Base-by-base conservation (phyloP, 1,284 basidiomycete genomes). In the Singerocomus inundabilis region DNA sequence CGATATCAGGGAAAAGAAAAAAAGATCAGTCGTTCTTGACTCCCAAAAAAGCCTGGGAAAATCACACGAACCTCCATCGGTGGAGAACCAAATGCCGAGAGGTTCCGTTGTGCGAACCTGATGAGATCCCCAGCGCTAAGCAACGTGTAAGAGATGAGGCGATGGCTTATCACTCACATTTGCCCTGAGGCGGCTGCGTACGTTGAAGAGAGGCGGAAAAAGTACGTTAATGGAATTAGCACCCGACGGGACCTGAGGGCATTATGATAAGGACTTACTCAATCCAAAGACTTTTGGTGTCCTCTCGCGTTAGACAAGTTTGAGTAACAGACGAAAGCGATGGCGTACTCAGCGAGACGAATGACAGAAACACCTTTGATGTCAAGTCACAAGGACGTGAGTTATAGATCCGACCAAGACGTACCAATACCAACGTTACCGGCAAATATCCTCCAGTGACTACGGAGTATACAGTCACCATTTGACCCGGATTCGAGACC, bases 231-330 rank as follows among this genome's bases (percentile, higher is more conserved):
- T 41, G 30, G 9, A 29, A 24, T 55, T 26, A 54, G 18, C 25
- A 33, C 25, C 28, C 1, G 0, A 5, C 7, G 10, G 9, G 24
- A n/a, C 3, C 41, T 15, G 18, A 18, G 29, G 21, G 33, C 12
- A 35, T 18, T 6, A 12, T 24, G 37, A 30, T 32, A n/a, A 18
- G 24, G 5, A 57, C 59, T 54, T 21, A 70, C 71, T 58, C 29
- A 71, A 52, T 26, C 71, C 67, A 46, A 70, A 66, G 4, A 49
- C 70, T 73, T 41, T 39, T 5, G 13, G 18, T 29, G 3, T 29
- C 13, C 30, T 53, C 41, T 46, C 32, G 38, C 13, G 48, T 68
- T 50, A 66, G 46, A 7, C 34, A 34, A 48, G 16, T 18, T 46
- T 16, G 11, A 29, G 5, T 2, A 21, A 25, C 6, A 34, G 3